phyloP scores from a whole-genome alignment of 106 monocot species.

The Dioscorea zingiberensis region DNA sequence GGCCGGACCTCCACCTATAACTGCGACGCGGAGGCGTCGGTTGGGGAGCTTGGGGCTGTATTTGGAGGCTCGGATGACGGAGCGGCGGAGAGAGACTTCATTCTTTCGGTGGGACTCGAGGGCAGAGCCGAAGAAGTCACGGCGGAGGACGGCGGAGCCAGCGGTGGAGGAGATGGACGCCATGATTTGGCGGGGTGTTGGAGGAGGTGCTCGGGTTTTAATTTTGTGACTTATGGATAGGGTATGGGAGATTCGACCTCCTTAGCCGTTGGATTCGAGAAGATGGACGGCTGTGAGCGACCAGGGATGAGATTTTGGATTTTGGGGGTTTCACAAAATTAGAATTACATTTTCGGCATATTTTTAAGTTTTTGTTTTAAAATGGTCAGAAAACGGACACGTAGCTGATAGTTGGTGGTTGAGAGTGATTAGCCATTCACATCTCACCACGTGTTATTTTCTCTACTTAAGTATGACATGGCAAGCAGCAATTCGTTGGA shows the following conservation, averaged over 20 bases:
- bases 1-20: constrained; percentile 78
- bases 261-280: constrained; percentile 13
- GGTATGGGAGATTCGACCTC: constrained; percentile 4
- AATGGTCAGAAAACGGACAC: background rate
- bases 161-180: constrained; percentile 37
- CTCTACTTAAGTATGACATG: too few relatives aligned
- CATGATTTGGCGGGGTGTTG: constrained; percentile 13
- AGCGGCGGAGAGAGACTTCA: background rate
- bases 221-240: constrained; percentile 17
- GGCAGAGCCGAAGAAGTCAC: background rate
- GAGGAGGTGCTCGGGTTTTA: background rate
- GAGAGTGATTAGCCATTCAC: background rate
- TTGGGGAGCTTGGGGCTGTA: constrained; percentile 52
- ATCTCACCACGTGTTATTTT: background rate
- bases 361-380: background rate
- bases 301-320: constrained; percentile 46
- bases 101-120: background rate
- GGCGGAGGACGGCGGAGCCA: constrained; percentile 16
- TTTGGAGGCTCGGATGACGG: constrained; percentile 36
- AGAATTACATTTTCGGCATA: too few relatives aligned
- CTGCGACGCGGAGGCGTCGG: constrained; percentile 68
- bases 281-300: constrained; percentile 16
- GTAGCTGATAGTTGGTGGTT: background rate
- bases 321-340: background rate
- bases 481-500: too few relatives aligned